Evolutionary conservation across 1,139 yeast genomes (phyloP), one percentile per base, ranked within the genome.

Genomic region (Wickerhamomyces sp.): DNA sequence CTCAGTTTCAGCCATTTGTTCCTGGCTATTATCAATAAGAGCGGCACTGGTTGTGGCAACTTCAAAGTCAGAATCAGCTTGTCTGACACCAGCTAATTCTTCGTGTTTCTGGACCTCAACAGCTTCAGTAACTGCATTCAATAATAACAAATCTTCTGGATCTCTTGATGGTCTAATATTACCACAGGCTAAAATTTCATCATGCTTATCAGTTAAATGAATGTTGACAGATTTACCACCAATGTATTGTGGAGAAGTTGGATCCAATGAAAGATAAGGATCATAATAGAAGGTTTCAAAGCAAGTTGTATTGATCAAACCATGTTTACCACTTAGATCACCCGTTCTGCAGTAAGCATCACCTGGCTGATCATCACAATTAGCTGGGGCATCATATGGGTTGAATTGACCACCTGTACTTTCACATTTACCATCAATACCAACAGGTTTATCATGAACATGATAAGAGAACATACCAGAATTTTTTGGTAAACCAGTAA

Each of bases 291-390:
- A 69, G 29, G 76, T 66, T 57, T 76, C 79, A 60, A 72, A 76
- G 55, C 81, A 76, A 4, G 81, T 77, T 27, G 79, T 68, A 55
- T 76, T 69, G 51, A 79, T 75, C 63, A 68, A 68, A 4, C 85
- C 86, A 60, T 79, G 83, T 57, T 79, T 80, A 32, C 85, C 85
- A 39, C 81, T 74, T 53, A 80, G 73, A 57, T 80, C 84, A 39
- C 86, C 85, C 31, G 78, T 72, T 61, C 76, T 78, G 60, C 84
- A 79, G 41, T 63, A 67, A 10, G 79, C 65, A 60, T 81, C 82
- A 53, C 71, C 69, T 23, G 68, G 69, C 48, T 72, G 71, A 13
- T 55, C 53, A 39, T 69, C 72, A 60, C 83, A 78, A 41, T 67
- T 67, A 4, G 66, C 59, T 15, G 71, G 60, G 3, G 79, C 81